Evolutionary conservation across 805 yeast species (phyloP), one percentile per base, ranked within the genome.

Genomic region (Lipomyces mesembrius): DNA sequence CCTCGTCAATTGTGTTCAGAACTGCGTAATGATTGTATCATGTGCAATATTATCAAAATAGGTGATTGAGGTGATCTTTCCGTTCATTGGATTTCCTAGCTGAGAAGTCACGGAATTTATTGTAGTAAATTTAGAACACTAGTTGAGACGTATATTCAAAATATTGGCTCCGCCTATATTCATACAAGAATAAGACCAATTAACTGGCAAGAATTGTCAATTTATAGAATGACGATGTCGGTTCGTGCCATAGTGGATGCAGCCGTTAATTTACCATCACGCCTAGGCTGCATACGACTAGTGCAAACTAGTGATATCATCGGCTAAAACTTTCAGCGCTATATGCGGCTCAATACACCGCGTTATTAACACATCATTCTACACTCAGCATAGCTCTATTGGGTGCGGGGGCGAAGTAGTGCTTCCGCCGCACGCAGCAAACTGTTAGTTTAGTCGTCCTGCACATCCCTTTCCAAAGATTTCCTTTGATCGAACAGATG

Each of bases 391-490:
- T 43, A 43, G 35, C 35, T 22, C 7, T 7, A 11, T 8, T 25
- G 34, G 8, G 55, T 8, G 35, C 22, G 29, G 55, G 55, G 55
- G 55, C n/a, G n/a, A 25, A 25, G 8, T 52, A 52, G 34, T 12
- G 34, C 32, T 14, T 25, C n/a, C 55, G 55, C 55, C 55, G 55
- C 55, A 52, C 55, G 29, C 14, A 12, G n/a, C 32, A 9, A 11
- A 52, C 55, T 52, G n/a, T 17, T 52, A 8, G 55, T 8, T 17
- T n/a, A 8, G 12, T 20, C 1, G 34, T 5, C 34, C 20, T 52
- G 27, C 55, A 52, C 11, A 52, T 52, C 29, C 34, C 55, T 25
- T 52, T 34, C 34, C 55, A 29, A 52, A 29, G 34, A 52, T 52
- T 52, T 29, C n/a, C 25, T 8, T 22, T 12, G 34, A 11, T 25